phyloP scores from a whole-genome alignment of 176 grass and related monocot species.

The Rhynchospora pubera region DNA sequence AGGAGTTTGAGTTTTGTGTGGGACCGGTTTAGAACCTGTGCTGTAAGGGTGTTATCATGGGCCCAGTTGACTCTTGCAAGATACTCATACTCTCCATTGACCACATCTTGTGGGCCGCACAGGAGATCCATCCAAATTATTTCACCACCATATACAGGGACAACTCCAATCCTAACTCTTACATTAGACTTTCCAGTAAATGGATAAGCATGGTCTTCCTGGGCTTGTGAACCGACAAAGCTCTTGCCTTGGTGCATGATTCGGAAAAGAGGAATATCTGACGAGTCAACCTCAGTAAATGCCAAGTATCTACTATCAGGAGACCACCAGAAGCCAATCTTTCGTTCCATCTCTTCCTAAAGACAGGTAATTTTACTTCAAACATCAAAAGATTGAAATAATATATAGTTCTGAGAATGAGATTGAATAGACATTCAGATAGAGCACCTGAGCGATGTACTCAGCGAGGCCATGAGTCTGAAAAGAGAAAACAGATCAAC shows the following conservation, averaged over 20 bases:
- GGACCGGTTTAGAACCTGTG: constrained; percentile 85
- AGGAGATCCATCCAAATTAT: constrained; percentile 93
- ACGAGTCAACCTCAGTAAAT: constrained; percentile 87
- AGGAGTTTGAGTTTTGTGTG: constrained; percentile 86
- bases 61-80: constrained; percentile 94
- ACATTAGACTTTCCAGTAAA: constrained; percentile 92
- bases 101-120: constrained; percentile 45
- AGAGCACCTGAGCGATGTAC: constrained; percentile 91
- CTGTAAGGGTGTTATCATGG: constrained; percentile 65
- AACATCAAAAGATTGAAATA: constrained; percentile 24
- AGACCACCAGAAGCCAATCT: constrained; percentile 99
- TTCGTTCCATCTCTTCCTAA: constrained; percentile 99
- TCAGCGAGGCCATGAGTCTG: constrained; percentile 93
- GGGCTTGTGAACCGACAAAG: constrained; percentile 66
- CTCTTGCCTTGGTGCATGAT: constrained; percentile 99
- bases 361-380: constrained; percentile 21
- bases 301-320: constrained; percentile 83
- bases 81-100: constrained; percentile 72
- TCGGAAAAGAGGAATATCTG: constrained; percentile 88
- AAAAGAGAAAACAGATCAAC: constrained; percentile 54
- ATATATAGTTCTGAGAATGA: constrained; percentile 19
- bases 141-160: constrained; percentile 60
- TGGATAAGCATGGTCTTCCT: constrained; percentile 96
- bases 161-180: constrained; percentile 78
- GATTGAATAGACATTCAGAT: constrained; percentile 11